Evolutionary conservation across 2,329 filamentous ascomycete genomes (phyloP), one percentile per base, ranked within the genome.

Genomic region (Aspergillus ustus): DNA sequence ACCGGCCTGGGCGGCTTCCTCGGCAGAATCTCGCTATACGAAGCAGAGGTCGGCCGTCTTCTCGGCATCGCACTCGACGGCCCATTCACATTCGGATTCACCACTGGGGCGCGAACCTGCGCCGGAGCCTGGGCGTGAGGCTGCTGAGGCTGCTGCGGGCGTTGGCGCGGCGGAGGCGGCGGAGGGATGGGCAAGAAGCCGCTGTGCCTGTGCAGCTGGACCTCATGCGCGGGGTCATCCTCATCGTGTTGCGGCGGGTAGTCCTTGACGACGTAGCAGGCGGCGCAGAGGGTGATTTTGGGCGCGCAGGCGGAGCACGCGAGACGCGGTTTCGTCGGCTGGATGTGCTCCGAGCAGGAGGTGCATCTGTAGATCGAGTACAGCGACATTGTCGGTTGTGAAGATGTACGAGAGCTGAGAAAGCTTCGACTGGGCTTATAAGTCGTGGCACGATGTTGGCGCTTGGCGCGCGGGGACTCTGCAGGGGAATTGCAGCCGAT

Each of bases 401-500:
- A 15, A 15, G 34, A 40, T 40, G 9, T 15, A 40, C 7, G 92
- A 15, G 25, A 57, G 67, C 0, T 62, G 31, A n/a, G 8, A 40
- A 15, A 15, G 34, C 34, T 40, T 40, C 34, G 15, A 11, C 34
- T 40, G 34, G 15, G 34, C 34, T 40, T 40, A 40, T 40, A 40
- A 40, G 4, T 11, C 11, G 13, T 40, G 34, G 34, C 34, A 40
- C 6, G 2, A 15, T 13, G 34, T 40, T 40, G 34, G 34, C 34
- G 34, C 34, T 40, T 40, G 34, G 34, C 34, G 11, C 2, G 34
- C 34, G 34, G 34, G 34, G 34, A 15, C 2, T 15, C 13, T 40
- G 34, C 34, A 40, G 34, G 34, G 34, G 2, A 40, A 40, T 13
- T 13, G 9, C 34, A 40, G 34, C 34, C 34, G 34, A 40, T 40